Evolutionary conservation across 495 filamentous ascomycete species (phyloP), one percentile per base, ranked within the genome.

Genomic region (Collariella sp.): DNA sequence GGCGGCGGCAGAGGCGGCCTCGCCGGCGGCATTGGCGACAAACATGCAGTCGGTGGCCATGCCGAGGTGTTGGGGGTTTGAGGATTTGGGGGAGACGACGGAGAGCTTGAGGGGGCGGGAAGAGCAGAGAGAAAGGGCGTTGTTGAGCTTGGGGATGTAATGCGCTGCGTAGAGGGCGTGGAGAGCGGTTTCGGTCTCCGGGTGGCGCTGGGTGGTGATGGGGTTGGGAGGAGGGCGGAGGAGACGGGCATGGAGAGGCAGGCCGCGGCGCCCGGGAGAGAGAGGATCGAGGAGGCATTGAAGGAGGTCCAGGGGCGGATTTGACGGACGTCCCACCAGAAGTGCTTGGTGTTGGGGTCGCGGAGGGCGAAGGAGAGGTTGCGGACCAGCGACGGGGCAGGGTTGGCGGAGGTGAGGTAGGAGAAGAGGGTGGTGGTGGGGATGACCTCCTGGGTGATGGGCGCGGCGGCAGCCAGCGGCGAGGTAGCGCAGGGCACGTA

Each of bases 311-410:
- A 96, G 57, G 81, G 77, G 44, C 86, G 83, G 56, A 95, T 74
- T 61, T 94, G 90, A 46, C 90, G 86, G 50, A 95, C 79, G 58
- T 96, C 90, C 87, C 87, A 96, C 90, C 90, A 96, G 65, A 88
- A 91, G 65, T 94, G 85, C 62, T 83, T 84, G 63, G 86, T 82
- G 60, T 83, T 67, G 40, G 84, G 83, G 36, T 88, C 81, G 23
- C 80, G 78, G 20, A 80, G 76, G 10, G 81, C 76, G 65, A 86
- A 81, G 58, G 83, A 88, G 61, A 91, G 80, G 51, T 83, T 87
- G 58, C 84, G 87, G 13, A 94, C 87, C n/a, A 95, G 74, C 31
- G 82, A 83, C 9, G 90, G 85, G 18, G 87, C 80, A 34, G 88
- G 89, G 58, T 91, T 95, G 42, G 86, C 74, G 0, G 78, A 71